Percentiles rank a stretch among this genome's conserved stretches.
These are phyloP conservation scores for Penicillium ucsense DNA, from an alignment of 495 filamentous ascomycete genomes.

Conservation along the genomic window DNA sequence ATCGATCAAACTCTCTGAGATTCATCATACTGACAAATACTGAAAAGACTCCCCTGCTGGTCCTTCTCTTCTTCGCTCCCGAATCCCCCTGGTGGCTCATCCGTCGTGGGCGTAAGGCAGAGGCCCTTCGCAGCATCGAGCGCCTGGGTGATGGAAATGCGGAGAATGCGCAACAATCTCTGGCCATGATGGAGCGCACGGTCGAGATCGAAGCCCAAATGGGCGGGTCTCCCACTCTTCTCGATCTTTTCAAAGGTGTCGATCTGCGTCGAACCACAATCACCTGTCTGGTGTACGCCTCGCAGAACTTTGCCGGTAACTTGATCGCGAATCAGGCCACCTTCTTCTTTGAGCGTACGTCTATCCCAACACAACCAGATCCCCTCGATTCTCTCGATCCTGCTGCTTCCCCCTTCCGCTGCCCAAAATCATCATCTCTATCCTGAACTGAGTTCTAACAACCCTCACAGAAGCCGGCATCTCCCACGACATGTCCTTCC, in stretches of 20 bases:
- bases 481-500: slow-evolving; percentile 15
- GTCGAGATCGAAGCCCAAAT: slow-evolving; percentile 55
- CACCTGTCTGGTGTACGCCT: slow-evolving; percentile 45
- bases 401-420: background rate
- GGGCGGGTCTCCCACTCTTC: slow-evolving; percentile 44
- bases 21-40: background rate
- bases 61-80: slow-evolving; percentile 55
- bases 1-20: background rate
- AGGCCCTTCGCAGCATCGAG: slow-evolving; percentile 52
- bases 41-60: slow-evolving; percentile 43
- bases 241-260: slow-evolving; percentile 59
- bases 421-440: background rate
- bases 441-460: slow-evolving; percentile 2
- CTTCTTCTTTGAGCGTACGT: slow-evolving; percentile 20
- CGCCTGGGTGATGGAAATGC: slow-evolving; percentile 47
- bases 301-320: slow-evolving; percentile 29
- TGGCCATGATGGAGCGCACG: slow-evolving; percentile 68
- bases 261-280: slow-evolving; percentile 60
- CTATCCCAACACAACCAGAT: too few relatives aligned
- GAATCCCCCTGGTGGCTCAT: slow-evolving; percentile 55
- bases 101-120: slow-evolving; percentile 48
- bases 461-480: slow-evolving; percentile 17
- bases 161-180: slow-evolving; percentile 52
- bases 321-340: slow-evolving; percentile 20
- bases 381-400: background rate